phyloP scores from a whole-genome alignment of 176 grass and related monocot species.

The Lolium perenne region DNA sequence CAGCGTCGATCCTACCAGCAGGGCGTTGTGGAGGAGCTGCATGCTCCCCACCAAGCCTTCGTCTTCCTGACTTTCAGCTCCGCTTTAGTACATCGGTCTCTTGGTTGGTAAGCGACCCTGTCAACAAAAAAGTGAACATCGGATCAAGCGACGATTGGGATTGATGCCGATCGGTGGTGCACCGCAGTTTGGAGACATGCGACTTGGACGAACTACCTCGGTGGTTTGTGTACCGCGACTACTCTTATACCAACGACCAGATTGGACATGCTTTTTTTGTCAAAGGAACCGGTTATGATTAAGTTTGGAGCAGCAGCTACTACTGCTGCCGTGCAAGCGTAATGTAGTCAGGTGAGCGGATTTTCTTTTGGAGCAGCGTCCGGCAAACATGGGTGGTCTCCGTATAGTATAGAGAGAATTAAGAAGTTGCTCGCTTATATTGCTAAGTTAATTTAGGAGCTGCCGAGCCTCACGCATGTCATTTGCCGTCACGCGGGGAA shows the following conservation, averaged over 20 bases:
- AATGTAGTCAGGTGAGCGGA: not conserved
- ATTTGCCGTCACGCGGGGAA: no score
- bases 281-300: not conserved
- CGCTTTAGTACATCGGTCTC: not conserved
- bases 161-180: not conserved
- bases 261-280: not conserved
- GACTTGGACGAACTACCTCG: not conserved
- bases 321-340: not conserved
- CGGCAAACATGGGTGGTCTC: not conserved
- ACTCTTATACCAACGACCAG: not conserved
- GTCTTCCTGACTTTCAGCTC: no score
- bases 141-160: slow-evolving; percentile 12
- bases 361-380: not conserved
- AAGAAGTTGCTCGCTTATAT: no score
- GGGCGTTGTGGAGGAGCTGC: no score
- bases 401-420: no score
- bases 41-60: no score
- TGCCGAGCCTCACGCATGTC: no score
- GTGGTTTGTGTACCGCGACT: no score
- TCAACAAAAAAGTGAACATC: not conserved
- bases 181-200: not conserved
- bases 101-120: slow-evolving; percentile 28
- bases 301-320: not conserved
- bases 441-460: no score
- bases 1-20: no score